phyloP scores from a whole-genome alignment of 805 yeast genomes.

The Cyberlindnera suaveolens region DNA sequence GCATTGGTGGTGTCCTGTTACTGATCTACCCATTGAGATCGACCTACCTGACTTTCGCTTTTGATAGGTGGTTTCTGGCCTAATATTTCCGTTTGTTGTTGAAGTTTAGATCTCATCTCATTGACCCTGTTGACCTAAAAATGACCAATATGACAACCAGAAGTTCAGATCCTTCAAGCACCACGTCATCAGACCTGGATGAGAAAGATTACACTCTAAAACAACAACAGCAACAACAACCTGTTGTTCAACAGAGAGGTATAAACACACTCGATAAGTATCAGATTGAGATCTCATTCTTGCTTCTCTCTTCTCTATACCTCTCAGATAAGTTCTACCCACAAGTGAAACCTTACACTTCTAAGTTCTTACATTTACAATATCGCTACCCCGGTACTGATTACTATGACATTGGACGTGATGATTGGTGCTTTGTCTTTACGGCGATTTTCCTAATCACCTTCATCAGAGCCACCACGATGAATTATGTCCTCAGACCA shows the following conservation, averaged over 20 bases:
- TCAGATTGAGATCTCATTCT: constrained; percentile 25
- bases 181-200: constrained; percentile 8
- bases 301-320: constrained; percentile 17
- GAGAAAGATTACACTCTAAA: not conserved
- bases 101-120: too few species aligned
- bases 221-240: not conserved
- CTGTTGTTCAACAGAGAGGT: not conserved
- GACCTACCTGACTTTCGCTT: too few species aligned
- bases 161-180: constrained; percentile 4
- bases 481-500: constrained; percentile 54
- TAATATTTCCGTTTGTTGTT: too few species aligned
- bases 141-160: too few species aligned
- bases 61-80: too few species aligned
- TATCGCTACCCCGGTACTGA: constrained; percentile 26
- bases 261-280: constrained; percentile 20
- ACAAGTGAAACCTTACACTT: constrained; percentile 22
- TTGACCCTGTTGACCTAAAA: too few species aligned
- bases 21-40: too few species aligned
- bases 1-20: too few species aligned
- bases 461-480: constrained; percentile 52
- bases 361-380: constrained; percentile 37
- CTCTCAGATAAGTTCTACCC: constrained; percentile 23
- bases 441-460: constrained; percentile 51
- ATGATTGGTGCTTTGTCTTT: constrained; percentile 49
- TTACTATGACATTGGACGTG: constrained; percentile 46